Evolutionary conservation across 768 basidiomycete species (phyloP).

Genomic region (Kondoa subrosea): DNA sequence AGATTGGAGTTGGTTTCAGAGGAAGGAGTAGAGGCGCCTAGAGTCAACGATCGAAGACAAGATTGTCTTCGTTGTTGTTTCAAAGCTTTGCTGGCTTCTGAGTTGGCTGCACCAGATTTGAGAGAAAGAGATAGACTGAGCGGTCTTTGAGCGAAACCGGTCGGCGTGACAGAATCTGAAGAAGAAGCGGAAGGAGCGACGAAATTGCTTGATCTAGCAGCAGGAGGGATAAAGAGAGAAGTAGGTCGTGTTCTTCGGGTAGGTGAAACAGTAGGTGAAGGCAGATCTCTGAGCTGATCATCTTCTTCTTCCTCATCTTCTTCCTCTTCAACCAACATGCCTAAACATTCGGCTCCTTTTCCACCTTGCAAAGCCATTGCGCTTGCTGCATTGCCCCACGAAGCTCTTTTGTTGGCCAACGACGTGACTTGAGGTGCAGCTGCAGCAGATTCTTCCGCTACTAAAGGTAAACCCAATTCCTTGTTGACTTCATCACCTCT

Average conservation of each 20-base stretch:
- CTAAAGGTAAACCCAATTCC: slow-evolving; percentile 5
- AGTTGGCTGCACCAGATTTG: too few relatives aligned
- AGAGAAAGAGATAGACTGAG: background rate
- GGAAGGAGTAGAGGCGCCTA: slow-evolving; percentile 5
- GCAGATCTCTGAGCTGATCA: background rate
- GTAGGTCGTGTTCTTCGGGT: slow-evolving; percentile 1
- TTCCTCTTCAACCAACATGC: slow-evolving; percentile 63
- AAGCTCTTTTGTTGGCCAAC: slow-evolving; percentile 10
- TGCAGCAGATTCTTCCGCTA: slow-evolving; percentile 13
- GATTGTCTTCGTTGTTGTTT: slow-evolving; percentile 8
- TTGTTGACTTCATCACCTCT: slow-evolving; percentile 32
- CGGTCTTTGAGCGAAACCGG: background rate
- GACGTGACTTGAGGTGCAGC: slow-evolving; percentile 1
- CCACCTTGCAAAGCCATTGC: slow-evolving; percentile 14
- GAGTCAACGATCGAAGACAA: slow-evolving; percentile 14
- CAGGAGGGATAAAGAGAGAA: slow-evolving; percentile 7
- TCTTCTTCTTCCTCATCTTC: slow-evolving; percentile 52
- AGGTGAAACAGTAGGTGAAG: slow-evolving; percentile 6
- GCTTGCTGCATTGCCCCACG: slow-evolving; percentile 14
- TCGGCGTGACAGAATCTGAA: background rate
- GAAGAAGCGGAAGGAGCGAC: background rate
- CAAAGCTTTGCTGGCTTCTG: background rate
- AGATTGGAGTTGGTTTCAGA: background rate
- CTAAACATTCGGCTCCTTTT: slow-evolving; percentile 24
- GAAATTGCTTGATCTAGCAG: background rate